Conservation (phyloP, 2,329 filamentous ascomycete genomes). For the Curvularia sp. region DNA sequence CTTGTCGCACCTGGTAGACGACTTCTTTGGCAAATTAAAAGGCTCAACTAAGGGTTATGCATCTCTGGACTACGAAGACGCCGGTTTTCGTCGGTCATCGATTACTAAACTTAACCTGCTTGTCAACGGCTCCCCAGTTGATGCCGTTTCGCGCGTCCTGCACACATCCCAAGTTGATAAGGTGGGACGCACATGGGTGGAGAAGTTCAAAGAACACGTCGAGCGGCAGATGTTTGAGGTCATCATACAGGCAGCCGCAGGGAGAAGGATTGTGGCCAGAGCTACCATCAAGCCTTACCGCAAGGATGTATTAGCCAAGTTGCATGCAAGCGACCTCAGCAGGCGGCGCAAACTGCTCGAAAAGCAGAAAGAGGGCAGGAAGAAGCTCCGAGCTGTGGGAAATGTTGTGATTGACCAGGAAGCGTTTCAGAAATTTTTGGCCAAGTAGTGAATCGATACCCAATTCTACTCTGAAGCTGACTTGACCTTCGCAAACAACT, state of each 20-base stretch:
- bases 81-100: conserved; percentile 79
- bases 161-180: conserved; percentile 82
- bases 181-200: conserved; percentile 85
- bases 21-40: conserved; percentile 97
- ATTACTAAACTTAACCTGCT: conserved; percentile 90
- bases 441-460: conserved; percentile 61
- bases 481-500: neutral
- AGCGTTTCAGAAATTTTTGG: conserved; percentile 91
- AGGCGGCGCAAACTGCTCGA: conserved; percentile 86
- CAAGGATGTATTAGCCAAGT: conserved; percentile 91
- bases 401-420: conserved; percentile 97
- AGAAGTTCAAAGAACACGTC: conserved; percentile 96
- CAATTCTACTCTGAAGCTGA: conserved; percentile 3
- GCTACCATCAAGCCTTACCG: conserved; percentile 96
- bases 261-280: conserved; percentile 81
- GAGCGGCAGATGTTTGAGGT: conserved; percentile 97
- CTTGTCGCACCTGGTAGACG: conserved; percentile 88
- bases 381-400: conserved; percentile 79
- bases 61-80: conserved; percentile 94
- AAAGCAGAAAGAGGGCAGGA: conserved; percentile 95
- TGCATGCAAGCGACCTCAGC: conserved; percentile 88
- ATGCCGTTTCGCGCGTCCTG: conserved; percentile 90
- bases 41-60: conserved; percentile 94
- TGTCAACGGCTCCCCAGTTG: conserved; percentile 91
- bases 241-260: conserved; percentile 88